Evolutionary conservation across 352 stramenopile genomes (phyloP).

Genomic region (Globisporangium lucens): DNA sequence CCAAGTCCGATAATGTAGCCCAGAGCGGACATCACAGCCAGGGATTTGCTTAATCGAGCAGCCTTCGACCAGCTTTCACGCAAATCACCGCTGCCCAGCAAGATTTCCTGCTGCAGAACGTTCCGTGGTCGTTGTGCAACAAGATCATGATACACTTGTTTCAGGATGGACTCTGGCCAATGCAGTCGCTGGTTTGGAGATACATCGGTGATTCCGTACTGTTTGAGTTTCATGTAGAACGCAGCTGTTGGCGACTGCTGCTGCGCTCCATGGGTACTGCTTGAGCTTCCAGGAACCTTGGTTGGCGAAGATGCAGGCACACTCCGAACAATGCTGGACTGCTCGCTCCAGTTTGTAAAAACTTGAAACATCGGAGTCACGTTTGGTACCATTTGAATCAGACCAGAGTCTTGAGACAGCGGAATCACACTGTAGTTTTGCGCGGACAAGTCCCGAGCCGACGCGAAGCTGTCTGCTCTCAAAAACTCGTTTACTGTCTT

Average conservation of each 20-base stretch:
- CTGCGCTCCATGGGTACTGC: constrained; percentile 13
- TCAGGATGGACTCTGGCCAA: constrained; percentile 58
- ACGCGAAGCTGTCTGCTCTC: constrained; percentile 36
- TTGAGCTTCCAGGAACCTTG: constrained; percentile 1
- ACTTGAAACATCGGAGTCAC: constrained; percentile 83
- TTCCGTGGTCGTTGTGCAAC: constrained; percentile 59
- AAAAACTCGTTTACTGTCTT: constrained; percentile 73
- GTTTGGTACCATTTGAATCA: constrained; percentile 87
- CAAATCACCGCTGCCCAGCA: constrained; percentile 51
- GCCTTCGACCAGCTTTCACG: constrained; percentile 60
- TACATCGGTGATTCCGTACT: constrained; percentile 68
- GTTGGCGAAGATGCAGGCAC: constrained; percentile 23
- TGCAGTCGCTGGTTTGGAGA: constrained; percentile 60
- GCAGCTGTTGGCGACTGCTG: constrained; percentile 57
- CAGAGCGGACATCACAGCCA: constrained; percentile 87
- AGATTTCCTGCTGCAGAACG: constrained; percentile 63
- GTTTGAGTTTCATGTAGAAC: constrained; percentile 83
- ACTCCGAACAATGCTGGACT: constrained; percentile 13
- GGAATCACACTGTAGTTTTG: constrained; percentile 81
- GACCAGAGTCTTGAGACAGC: constrained; percentile 67
- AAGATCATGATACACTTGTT: constrained; percentile 68
- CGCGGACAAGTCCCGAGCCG: constrained; percentile 39
- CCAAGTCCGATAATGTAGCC: constrained; percentile 89
- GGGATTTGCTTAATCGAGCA: constrained; percentile 55
- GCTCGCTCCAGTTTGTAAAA: constrained; percentile 51